These are phyloP conservation scores for Glebionis coronaria DNA, from an alignment of 129 eudicot genomes.

Conservation along the genomic window DNA sequence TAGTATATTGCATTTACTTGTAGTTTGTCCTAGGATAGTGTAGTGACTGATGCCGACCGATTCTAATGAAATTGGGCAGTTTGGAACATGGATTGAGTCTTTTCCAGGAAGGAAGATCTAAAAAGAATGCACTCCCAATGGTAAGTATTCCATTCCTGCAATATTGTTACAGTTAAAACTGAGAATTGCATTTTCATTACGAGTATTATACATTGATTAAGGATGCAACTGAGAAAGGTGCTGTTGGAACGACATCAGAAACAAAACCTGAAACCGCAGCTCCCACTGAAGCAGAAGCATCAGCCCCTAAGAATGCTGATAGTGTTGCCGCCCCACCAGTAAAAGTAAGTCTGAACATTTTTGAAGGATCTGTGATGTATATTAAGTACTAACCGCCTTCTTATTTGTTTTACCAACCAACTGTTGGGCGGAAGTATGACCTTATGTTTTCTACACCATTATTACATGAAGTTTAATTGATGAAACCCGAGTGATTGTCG, in stretches of 20 bases:
- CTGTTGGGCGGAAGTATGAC: no score
- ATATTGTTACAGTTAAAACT: not conserved
- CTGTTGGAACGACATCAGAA: constrained; percentile 36
- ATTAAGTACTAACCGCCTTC: not conserved
- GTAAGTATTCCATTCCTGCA: constrained; percentile 11
- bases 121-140: constrained; percentile 27
- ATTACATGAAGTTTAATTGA: no score
- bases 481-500: no score
- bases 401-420: not conserved
- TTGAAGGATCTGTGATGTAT: constrained; percentile 1
- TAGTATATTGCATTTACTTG: no score
- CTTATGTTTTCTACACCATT: no score
- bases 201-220: constrained; percentile 10
- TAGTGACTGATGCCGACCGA: constrained; percentile 20
- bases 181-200: constrained; percentile 9
- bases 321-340: constrained; percentile 39
- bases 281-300: constrained; percentile 34
- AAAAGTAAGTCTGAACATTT: constrained; percentile 43
- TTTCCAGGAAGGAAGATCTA: constrained; percentile 68
- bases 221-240: constrained; percentile 35
- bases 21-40: no score
- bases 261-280: constrained; percentile 40
- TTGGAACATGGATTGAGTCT: constrained; percentile 83
- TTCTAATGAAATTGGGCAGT: constrained; percentile 40
- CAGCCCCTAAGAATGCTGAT: constrained; percentile 45